Evolutionary conservation across 805 yeast genomes (phyloP).

Genomic region (Ogataea trehaloabstinens): DNA sequence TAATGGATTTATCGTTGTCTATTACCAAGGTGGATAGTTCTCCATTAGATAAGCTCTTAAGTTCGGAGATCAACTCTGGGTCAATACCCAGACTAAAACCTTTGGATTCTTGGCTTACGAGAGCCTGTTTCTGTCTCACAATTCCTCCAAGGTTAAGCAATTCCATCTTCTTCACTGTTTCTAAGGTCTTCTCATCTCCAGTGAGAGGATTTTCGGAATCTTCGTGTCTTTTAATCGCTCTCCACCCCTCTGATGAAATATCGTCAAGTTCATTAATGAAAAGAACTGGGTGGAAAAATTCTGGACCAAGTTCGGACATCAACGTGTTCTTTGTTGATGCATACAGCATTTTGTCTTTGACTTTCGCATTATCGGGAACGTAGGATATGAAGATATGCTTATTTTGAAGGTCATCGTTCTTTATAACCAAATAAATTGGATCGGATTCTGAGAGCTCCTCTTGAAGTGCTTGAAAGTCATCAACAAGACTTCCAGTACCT

Average conservation of each 20-base stretch:
- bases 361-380: slow-evolving; percentile 84
- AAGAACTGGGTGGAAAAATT: slow-evolving; percentile 47
- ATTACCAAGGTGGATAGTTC: slow-evolving; percentile 14
- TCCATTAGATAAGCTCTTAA: slow-evolving; percentile 3
- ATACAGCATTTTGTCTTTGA: slow-evolving; percentile 85
- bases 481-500: slow-evolving; percentile 29
- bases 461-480: slow-evolving; percentile 37
- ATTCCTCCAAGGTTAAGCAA: slow-evolving; percentile 34
- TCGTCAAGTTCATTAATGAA: slow-evolving; percentile 60
- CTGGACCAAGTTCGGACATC: slow-evolving; percentile 67
- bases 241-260: slow-evolving; percentile 48
- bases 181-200: slow-evolving; percentile 53
- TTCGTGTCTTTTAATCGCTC: slow-evolving; percentile 36
- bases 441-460: slow-evolving; percentile 32
- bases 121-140: slow-evolving; percentile 18
- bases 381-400: slow-evolving; percentile 66
- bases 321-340: slow-evolving; percentile 86
- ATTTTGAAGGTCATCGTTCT: slow-evolving; percentile 28
- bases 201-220: slow-evolving; percentile 49
- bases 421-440: slow-evolving; percentile 52
- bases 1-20: slow-evolving; percentile 10
- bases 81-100: slow-evolving; percentile 13
- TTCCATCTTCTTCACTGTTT: slow-evolving; percentile 44
- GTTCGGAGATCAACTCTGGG: slow-evolving; percentile 3
- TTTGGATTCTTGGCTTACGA: slow-evolving; percentile 20